Conservation (phyloP, 2,329 filamentous ascomycete genomes). For the Aureobasidium sp. region DNA sequence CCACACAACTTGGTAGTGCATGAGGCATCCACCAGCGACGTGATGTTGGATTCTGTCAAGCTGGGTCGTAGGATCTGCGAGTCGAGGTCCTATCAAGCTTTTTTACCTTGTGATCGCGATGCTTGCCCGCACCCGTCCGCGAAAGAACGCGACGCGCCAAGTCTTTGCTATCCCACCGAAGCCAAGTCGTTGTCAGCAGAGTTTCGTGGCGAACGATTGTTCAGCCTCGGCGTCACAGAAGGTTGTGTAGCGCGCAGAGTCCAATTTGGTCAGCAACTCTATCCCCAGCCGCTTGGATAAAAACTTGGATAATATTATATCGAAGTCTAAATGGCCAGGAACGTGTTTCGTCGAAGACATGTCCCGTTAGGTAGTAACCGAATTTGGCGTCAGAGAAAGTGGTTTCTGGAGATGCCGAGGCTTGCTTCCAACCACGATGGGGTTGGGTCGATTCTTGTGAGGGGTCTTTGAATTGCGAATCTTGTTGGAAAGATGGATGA, state of each 20-base stretch:
- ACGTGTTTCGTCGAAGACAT: background rate
- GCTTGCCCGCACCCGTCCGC: background rate
- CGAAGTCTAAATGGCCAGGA: conserved; percentile 4
- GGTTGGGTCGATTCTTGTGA: too few species aligned
- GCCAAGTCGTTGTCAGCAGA: background rate
- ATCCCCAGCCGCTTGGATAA: background rate
- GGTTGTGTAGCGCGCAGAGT: background rate
- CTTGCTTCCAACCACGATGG: background rate
- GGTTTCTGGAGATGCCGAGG: background rate
- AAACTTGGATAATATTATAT: background rate
- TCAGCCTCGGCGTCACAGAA: background rate
- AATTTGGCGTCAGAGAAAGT: background rate
- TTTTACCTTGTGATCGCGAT: background rate
- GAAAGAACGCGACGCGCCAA: conserved; percentile 3
- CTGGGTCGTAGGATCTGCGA: background rate
- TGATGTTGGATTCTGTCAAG: background rate
- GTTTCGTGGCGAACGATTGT: conserved; percentile 1
- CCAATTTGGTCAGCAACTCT: background rate
- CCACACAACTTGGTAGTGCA: background rate
- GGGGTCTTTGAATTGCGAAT: background rate
- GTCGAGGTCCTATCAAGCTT: background rate
- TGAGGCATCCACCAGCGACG: background rate
- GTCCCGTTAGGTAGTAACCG: background rate
- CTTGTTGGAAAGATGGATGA: background rate
- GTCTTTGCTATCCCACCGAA: background rate